Percentiles rank a stretch among this genome's conserved stretches.
These are phyloP conservation scores for Castanospermum australe DNA, from an alignment of 306 rosid genomes.

Conservation along the genomic window DNA sequence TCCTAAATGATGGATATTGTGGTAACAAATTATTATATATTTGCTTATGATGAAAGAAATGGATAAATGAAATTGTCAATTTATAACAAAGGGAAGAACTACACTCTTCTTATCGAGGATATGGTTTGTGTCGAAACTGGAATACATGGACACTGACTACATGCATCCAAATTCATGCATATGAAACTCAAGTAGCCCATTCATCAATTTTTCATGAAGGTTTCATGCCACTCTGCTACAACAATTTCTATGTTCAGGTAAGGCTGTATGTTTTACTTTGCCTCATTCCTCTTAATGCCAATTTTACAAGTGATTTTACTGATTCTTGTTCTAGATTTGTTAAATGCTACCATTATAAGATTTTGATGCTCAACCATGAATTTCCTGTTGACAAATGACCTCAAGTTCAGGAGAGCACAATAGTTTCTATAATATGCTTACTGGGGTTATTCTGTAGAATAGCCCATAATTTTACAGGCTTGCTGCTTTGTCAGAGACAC, in stretches of 20 bases:
- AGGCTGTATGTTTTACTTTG: constrained; percentile 4
- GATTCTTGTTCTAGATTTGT: constrained; percentile 15
- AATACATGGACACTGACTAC: constrained; percentile 15
- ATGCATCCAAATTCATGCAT: neutral
- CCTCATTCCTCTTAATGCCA: neutral
- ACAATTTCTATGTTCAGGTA: constrained; percentile 12
- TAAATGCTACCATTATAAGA: constrained; percentile 12
- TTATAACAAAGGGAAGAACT: neutral
- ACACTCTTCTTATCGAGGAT: neutral
- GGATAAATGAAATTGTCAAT: neutral
- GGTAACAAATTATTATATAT: constrained; percentile 1
- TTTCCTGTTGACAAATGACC: neutral
- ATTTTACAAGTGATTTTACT: neutral
- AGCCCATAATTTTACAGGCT: neutral
- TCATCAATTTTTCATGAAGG: neutral
- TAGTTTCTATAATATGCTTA: neutral
- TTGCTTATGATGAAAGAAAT: neutral
- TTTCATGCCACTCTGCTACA: constrained; percentile 10
- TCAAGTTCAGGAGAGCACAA: neutral
- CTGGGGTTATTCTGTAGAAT: neutral
- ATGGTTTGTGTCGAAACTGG: neutral
- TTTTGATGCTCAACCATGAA: neutral
- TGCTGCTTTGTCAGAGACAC: neutral
- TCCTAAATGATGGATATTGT: neutral
- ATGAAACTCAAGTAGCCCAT: constrained; percentile 12